These are phyloP conservation scores for Colletotrichum brevisporum DNA, from an alignment of 2,329 filamentous ascomycete species.

Conservation along the genomic window DNA sequence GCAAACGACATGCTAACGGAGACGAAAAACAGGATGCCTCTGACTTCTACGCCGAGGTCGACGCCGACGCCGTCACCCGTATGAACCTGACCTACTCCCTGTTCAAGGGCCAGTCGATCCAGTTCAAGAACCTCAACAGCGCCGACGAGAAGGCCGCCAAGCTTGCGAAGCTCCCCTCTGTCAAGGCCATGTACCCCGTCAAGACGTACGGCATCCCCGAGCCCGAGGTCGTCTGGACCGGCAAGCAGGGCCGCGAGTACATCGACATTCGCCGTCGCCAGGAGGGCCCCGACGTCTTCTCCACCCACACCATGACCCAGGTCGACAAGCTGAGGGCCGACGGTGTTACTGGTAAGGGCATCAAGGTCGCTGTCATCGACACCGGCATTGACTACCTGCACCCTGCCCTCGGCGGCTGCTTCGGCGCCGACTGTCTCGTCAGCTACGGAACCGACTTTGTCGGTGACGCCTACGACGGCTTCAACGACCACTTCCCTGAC, in stretches of 20 bases:
- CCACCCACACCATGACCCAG: slow-evolving; percentile 70
- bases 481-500: slow-evolving; percentile 59
- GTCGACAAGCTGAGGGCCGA: slow-evolving; percentile 65
- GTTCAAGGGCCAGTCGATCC: slow-evolving; percentile 69
- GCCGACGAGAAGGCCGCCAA: slow-evolving; percentile 58
- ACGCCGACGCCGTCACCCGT: slow-evolving; percentile 58
- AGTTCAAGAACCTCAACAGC: slow-evolving; percentile 62
- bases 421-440: slow-evolving; percentile 71
- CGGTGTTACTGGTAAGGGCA: slow-evolving; percentile 64
- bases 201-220: slow-evolving; percentile 59
- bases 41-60: slow-evolving; percentile 55
- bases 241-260: slow-evolving; percentile 48
- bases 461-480: slow-evolving; percentile 64
- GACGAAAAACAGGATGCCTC: slow-evolving; percentile 54
- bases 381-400: slow-evolving; percentile 74
- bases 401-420: slow-evolving; percentile 74
- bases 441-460: slow-evolving; percentile 70
- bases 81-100: slow-evolving; percentile 65
- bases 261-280: slow-evolving; percentile 51
- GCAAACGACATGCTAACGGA: not conserved
- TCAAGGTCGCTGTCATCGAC: slow-evolving; percentile 68
- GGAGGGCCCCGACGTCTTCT: slow-evolving; percentile 49
- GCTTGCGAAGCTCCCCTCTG: slow-evolving; percentile 57
- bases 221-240: slow-evolving; percentile 61
- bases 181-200: slow-evolving; percentile 66